Base-by-base conservation (phyloP, 139 green algal genomes). In the Edaphochlamys debaryana region DNA sequence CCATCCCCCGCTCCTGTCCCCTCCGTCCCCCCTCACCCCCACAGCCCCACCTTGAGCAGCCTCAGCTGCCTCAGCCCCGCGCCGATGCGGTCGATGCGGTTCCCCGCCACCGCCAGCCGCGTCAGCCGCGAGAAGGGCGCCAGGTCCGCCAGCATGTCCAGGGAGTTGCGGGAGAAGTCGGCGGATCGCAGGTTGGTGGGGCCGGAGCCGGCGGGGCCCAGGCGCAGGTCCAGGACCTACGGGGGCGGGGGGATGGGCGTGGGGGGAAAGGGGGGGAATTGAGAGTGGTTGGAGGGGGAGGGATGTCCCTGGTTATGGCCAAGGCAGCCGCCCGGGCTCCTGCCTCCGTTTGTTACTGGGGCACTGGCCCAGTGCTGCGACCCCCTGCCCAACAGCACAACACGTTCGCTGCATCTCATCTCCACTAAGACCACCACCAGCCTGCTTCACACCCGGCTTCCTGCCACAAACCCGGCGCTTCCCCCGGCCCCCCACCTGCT, bases 101-200 rank as follows among this genome's bases (percentile, higher is more conserved):
- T 93, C 29, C 69, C 38, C 19, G 86, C 87, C 30, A 92, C 71
- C 37, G 72, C 38, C 30, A 94, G 79, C 6, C 32, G 27, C 0
- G 34, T 72, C 1, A 94, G 88, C 37, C 79, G 74, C 4, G 38
- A 79, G 73, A 91, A 90, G 22, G 48, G 5, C 11, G 68, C 73
- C 40, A 94, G 63, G 81, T 90, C 86, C 22, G 73, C 56, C 41
- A 92, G 82, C 19, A 79, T 37, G 40, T 30, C 64, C 30, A 94
- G 81, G 2, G 30, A 20, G 64, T 94, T 94, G 69, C 67, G 56
- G 25, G 84, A 86, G 41, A 92, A 87, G 82, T 94, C 84, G 25
- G 90, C 90, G 29, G 45, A 32, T 38, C 88, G 88, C 37, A 94
- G 75, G 86, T 92, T 94, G 79, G 66, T 86, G 45, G 69, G 66